Conservation (phyloP, 768 basidiomycete genomes). For the Pholiota molesta region DNA sequence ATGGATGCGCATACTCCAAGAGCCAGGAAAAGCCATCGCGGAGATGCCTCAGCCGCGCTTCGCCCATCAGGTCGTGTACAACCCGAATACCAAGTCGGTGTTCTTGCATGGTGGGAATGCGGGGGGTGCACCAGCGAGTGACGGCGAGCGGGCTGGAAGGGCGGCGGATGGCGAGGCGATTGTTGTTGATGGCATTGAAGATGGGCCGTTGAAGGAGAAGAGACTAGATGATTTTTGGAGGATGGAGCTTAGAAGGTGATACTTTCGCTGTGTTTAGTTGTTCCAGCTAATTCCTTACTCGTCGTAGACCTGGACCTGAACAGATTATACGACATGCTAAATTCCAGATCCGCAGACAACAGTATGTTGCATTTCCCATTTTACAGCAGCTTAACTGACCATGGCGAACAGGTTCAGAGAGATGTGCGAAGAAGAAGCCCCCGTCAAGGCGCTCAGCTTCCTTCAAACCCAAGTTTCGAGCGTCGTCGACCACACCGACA, state of each 20-base stretch:
- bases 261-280: not conserved
- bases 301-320: conserved; percentile 56
- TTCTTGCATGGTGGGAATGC: conserved; percentile 83
- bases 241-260: conserved; percentile 69
- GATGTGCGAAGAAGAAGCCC: conserved; percentile 66
- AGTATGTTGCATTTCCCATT: conserved; percentile 45
- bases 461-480: conserved; percentile 69
- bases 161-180: conserved; percentile 20
- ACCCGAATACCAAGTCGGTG: conserved; percentile 52
- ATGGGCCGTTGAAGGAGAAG: conserved; percentile 39
- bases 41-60: conserved; percentile 65
- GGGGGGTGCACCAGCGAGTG: conserved; percentile 32
- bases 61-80: conserved; percentile 81
- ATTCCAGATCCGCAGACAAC: conserved; percentile 70
- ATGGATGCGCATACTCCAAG: conserved; percentile 63
- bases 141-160: conserved; percentile 23
- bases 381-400: not conserved
- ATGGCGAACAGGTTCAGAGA: conserved; percentile 67
- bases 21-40: conserved; percentile 24
- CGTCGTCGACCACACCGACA: conserved; percentile 70
- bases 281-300: not conserved
- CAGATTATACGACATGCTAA: conserved; percentile 67
- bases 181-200: conserved; percentile 15
- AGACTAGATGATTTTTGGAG: conserved; percentile 81
- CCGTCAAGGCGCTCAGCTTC: conserved; percentile 70